Evolutionary conservation across 2,329 filamentous ascomycete genomes (phyloP).

Genomic region (Anthostomella pinea): DNA sequence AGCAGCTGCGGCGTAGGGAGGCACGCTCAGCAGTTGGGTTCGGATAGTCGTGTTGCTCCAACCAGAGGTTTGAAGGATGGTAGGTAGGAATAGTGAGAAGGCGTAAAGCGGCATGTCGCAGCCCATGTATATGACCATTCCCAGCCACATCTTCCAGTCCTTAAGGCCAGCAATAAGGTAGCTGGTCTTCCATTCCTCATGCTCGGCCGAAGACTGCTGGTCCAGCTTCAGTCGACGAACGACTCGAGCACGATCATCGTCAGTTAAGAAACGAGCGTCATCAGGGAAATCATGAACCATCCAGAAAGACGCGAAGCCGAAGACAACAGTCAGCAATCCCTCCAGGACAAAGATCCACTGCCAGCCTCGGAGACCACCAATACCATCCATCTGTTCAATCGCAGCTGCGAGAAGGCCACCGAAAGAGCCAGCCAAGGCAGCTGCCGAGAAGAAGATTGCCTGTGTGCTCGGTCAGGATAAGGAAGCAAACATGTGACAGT

Average conservation of each 20-base stretch:
- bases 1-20: constrained; percentile 71
- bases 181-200: constrained; percentile 70
- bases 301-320: constrained; percentile 70
- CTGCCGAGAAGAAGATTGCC: constrained; percentile 81
- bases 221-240: constrained; percentile 68
- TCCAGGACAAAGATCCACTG: constrained; percentile 68
- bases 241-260: constrained; percentile 68
- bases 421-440: constrained; percentile 75
- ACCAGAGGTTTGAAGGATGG: constrained; percentile 62
- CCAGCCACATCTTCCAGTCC: constrained; percentile 82
- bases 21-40: constrained; percentile 71
- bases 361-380: constrained; percentile 56
- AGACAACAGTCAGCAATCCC: constrained; percentile 66
- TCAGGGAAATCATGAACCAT: constrained; percentile 82
- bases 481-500: constrained; percentile 8
- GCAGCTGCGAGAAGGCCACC: constrained; percentile 71
- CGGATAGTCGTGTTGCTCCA: constrained; percentile 47
- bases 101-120: constrained; percentile 69
- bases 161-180: constrained; percentile 71
- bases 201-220: constrained; percentile 69
- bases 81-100: constrained; percentile 75
- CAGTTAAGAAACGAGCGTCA: constrained; percentile 68
- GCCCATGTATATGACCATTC: constrained; percentile 77
- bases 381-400: constrained; percentile 67
- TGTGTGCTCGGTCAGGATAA: too few species aligned